Evolutionary conservation across 306 rosid genomes (phyloP).

Genomic region (Prunus mume): DNA sequence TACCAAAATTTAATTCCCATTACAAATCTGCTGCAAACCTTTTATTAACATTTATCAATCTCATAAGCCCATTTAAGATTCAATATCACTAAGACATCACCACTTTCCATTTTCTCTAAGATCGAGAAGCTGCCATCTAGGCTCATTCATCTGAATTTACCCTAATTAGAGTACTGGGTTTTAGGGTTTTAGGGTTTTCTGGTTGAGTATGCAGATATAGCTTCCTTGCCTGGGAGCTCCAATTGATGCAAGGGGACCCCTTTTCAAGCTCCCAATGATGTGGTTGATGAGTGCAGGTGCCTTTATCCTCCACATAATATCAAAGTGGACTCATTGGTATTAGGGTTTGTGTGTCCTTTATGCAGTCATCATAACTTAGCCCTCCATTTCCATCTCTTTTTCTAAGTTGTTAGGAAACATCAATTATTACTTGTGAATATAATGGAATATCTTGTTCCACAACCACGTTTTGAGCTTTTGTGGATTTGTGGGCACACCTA

Average conservation of each 20-base stretch:
- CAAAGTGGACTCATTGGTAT: constrained; percentile 20
- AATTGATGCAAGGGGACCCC: background rate
- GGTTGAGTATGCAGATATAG: no score
- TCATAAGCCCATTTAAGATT: no score
- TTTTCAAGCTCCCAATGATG: constrained; percentile 30
- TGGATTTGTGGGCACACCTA: constrained; percentile 13
- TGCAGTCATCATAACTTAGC: constrained; percentile 20
- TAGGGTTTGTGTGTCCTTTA: constrained; percentile 28
- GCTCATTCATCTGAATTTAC: no score
- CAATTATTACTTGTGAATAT: constrained; percentile 24
- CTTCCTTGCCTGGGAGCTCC: background rate
- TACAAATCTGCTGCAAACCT: background rate
- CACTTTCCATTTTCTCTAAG: no score
- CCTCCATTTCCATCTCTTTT: constrained; percentile 22
- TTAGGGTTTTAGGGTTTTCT: no score
- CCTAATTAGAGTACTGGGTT: no score
- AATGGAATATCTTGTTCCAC: constrained; percentile 20
- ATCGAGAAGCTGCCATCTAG: no score
- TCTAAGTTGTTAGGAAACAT: constrained; percentile 45
- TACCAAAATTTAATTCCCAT: background rate
- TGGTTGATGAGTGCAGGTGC: constrained; percentile 27
- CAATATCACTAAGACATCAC: no score
- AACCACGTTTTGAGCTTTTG: constrained; percentile 1
- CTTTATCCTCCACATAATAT: constrained; percentile 19
- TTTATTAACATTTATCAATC: background rate